Evolutionary conservation across 805 yeast species (phyloP), one percentile per base, ranked within the genome.

Genomic region (Kodamaea sagamina): DNA sequence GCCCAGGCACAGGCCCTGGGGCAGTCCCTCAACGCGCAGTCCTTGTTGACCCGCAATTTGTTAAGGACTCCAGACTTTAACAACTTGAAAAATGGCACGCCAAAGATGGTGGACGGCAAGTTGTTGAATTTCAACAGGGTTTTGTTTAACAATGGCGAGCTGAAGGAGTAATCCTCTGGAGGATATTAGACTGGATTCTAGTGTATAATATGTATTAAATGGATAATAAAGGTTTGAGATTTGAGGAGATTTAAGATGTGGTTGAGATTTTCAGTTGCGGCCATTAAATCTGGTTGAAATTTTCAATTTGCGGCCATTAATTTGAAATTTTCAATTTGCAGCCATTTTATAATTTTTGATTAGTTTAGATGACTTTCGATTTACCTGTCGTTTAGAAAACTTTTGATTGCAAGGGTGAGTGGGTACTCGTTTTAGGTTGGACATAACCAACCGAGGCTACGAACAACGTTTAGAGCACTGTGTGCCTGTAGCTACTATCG

Each of bases 31-130:
- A 36, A 31, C 25, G 32, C 45, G 24, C 45, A 36, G 13, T 16
- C 36, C 32, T 47, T 17, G 29, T 40, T 17, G 38, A 43, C 48
- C 32, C 61, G 53, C 35, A 62, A 60, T 42, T 58, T 69, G 32
- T 52, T 68, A 46, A 64, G 64, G 43, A 68, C 75, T 3, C 74
- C 75, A 2, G 75, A 71, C 52, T 67, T 68, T 47, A 67, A 67
- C 41, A 62, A 58, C 32, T 54, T 63, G 42, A 42, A 63, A 27
- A 49, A 50, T 39, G 50, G 47, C 29, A 31, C 45, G 10, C 41
- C 37, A 6, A 42, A 32, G 28, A 54, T 51, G 39, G 71, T 68
- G 22, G 74, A 68, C 49, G 75, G 74, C 5, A 68, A 68, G 48
- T 63, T 69, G 68, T 65, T 71, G 40, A 71, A 71, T 51, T 70